Evolutionary conservation across 805 yeast species (phyloP), one percentile per base, ranked within the genome.

Genomic region (Blastobotrys chiropterorum): DNA sequence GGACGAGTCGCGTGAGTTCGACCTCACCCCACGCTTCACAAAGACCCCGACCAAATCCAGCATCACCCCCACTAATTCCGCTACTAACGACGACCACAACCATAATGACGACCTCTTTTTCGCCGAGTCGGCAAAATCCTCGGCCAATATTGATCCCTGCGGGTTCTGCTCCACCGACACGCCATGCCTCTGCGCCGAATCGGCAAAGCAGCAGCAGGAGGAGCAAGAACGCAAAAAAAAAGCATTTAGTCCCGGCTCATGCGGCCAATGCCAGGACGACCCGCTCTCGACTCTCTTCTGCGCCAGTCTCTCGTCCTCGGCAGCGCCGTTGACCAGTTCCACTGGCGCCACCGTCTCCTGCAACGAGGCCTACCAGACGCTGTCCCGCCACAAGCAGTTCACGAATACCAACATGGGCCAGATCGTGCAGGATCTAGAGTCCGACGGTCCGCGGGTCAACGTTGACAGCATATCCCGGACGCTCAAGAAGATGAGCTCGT

Each of bases 131-230:
- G 21, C 15, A 6, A 26, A 26, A 26, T 26, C 34, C 5, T 26
- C 34, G 8, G 34, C 34, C 34, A 26, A 39, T 7, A 26, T 15
- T 2, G 52, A 56, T 75, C 57, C 94, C 83, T 90, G 98, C 68
- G 98, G 98, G 0, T 90, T 90, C 67, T 90, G 98, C 63, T 81
- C 95, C 0, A 95, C 86, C 59, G 94, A 82, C 59, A 83, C 95
- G 0, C 90, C 95, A 1, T 90, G 98, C 68, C 87, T 90, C 1
- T 90, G 98, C 66, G 79, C 92, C 26, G 97, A 90, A 59, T 85
- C 81, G 15, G 78, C 77, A 7, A 69, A 69, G 1, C 34, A 26
- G 34, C 34, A 26, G 11, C 8, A 26, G 11, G 34, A 26, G 11
- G 34, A 26, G 34, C 60, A 64, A 26, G 45, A 19, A 30, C 7